Conservation (phyloP, 1,139 yeast species). For the Hansenula lynferdii region DNA sequence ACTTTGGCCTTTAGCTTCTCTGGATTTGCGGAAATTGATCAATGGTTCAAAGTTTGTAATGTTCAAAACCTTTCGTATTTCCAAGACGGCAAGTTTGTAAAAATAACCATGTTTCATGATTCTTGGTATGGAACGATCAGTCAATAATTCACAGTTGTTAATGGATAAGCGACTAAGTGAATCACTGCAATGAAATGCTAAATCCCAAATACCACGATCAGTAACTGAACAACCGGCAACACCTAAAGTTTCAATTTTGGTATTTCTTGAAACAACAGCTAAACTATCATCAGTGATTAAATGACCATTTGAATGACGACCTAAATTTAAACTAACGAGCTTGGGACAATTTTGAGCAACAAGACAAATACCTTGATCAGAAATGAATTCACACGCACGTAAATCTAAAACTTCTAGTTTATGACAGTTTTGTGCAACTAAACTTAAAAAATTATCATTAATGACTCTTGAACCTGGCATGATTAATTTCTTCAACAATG, state of each 20-base stretch:
- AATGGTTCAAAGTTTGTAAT: slow-evolving; percentile 60
- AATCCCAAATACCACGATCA: slow-evolving; percentile 76
- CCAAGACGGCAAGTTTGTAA: slow-evolving; percentile 66
- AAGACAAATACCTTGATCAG: slow-evolving; percentile 69
- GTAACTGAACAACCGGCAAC: slow-evolving; percentile 83
- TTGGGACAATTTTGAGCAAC: slow-evolving; percentile 56
- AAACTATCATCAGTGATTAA: slow-evolving; percentile 70
- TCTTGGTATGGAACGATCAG: slow-evolving; percentile 64
- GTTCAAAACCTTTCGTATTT: slow-evolving; percentile 58
- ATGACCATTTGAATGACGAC: slow-evolving; percentile 69
- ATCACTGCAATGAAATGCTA: slow-evolving; percentile 56
- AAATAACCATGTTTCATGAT: slow-evolving; percentile 52
- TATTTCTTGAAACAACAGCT: slow-evolving; percentile 48
- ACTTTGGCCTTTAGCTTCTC: slow-evolving; percentile 42
- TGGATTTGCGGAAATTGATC: slow-evolving; percentile 62
- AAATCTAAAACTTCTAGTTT: slow-evolving; percentile 63
- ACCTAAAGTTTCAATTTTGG: slow-evolving; percentile 66
- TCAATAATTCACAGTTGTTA: slow-evolving; percentile 65
- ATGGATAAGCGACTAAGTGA: slow-evolving; percentile 64
- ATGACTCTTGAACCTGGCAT: slow-evolving; percentile 73
- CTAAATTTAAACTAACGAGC: slow-evolving; percentile 62
- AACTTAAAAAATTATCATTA: slow-evolving; percentile 53
- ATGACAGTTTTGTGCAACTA: slow-evolving; percentile 53
- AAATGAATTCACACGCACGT: slow-evolving; percentile 77
- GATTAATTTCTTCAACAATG: slow-evolving; percentile 49